These are phyloP conservation scores for Jamesozyma piceae DNA, from an alignment of 805 yeast genomes.

Conservation along the genomic window DNA sequence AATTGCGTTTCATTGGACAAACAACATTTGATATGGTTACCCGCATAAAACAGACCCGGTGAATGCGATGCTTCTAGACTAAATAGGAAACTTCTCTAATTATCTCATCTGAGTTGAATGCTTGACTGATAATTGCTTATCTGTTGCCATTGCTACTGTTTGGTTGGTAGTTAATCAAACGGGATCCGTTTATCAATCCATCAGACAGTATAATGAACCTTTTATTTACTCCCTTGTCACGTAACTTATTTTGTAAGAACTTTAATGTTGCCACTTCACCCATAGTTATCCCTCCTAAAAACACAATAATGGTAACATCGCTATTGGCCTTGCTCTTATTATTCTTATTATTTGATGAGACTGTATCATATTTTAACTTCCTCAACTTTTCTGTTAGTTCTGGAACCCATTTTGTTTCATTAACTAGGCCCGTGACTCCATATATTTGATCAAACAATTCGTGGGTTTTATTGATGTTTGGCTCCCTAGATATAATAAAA, in stretches of 20 bases:
- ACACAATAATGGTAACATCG: conserved; percentile 38
- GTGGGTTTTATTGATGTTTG: conserved; percentile 16
- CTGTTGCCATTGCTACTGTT: background rate
- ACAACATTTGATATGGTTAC: background rate
- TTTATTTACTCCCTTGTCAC: conserved; percentile 29
- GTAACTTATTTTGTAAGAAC: conserved; percentile 41
- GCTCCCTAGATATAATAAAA: conserved; percentile 23
- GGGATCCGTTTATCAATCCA: conserved; percentile 38
- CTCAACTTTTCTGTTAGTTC: conserved; percentile 5
- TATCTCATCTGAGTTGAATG: too few species aligned
- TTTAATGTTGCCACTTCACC: conserved; percentile 72
- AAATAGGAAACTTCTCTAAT: background rate
- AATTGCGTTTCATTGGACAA: background rate
- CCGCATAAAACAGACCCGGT: background rate
- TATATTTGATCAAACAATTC: conserved; percentile 21
- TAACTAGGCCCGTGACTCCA: conserved; percentile 13
- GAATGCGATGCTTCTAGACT: background rate
- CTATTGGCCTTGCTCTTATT: conserved; percentile 1
- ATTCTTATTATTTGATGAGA: background rate
- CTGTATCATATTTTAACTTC: background rate
- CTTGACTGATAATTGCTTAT: too few species aligned
- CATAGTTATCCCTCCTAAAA: conserved; percentile 80
- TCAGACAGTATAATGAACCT: conserved; percentile 41
- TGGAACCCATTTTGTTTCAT: conserved; percentile 20
- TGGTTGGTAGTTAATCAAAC: conserved; percentile 4